phyloP scores from a whole-genome alignment of 108 stramenopile genomes.

The Craspedostauros australis region DNA sequence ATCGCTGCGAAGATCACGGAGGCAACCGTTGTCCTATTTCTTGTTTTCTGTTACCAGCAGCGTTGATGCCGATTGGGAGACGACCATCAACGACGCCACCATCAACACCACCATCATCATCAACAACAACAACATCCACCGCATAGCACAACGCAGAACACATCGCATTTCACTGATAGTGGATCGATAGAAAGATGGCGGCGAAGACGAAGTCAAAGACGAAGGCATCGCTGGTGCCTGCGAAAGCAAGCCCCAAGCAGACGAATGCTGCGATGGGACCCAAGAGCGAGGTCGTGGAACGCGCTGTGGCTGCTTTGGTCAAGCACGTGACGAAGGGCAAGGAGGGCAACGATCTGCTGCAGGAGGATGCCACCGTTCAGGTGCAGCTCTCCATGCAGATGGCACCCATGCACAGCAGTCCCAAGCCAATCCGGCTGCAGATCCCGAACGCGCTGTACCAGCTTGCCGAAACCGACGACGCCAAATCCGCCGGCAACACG shows the following conservation, averaged over 20 bases:
- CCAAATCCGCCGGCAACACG: constrained; percentile 12
- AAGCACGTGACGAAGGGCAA: constrained; percentile 58
- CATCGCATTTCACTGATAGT: no score
- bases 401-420: constrained; percentile 46
- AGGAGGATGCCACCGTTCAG: constrained; percentile 52
- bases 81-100: no score
- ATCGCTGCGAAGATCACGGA: no score
- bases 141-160: no score
- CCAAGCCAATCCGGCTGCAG: constrained; percentile 61
- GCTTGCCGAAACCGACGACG: constrained; percentile 10
- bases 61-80: no score
- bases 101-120: no score
- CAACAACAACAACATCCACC: no score
- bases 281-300: constrained; percentile 17
- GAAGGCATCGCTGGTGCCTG: neutral
- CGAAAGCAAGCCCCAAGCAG: constrained; percentile 3
- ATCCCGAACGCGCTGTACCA: constrained; percentile 70
- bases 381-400: constrained; percentile 67
- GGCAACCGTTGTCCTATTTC: no score
- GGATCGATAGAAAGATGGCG: neutral
- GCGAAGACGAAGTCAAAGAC: constrained; percentile 1
- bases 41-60: no score
- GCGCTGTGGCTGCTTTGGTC: constrained; percentile 65
- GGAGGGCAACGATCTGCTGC: constrained; percentile 36
- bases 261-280: constrained; percentile 1